A percentile compares a stretch with the other conserved stretches of the same genome.
Evolutionary conservation across 192 early-diverging fungal genomes (phyloP).

Genomic region (Coemansia sp.): DNA sequence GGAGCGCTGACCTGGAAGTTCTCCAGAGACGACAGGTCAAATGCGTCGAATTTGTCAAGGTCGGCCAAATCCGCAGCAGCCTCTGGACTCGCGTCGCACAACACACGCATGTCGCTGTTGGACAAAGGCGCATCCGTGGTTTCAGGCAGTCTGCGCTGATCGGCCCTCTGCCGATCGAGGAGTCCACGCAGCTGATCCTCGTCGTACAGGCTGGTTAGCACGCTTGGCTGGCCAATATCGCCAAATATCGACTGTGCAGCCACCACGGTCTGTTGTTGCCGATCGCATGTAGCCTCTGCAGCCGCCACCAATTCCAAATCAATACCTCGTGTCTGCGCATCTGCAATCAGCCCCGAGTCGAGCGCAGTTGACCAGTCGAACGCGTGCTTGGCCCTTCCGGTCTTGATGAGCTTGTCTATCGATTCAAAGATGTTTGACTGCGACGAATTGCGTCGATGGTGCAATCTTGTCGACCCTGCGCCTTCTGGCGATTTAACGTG

Average conservation of each 20-base stretch:
- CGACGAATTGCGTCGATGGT: constrained; percentile 14
- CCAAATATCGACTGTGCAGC: constrained; percentile 21
- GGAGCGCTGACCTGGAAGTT: constrained; percentile 23
- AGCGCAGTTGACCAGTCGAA: constrained; percentile 38
- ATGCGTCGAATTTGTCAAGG: constrained; percentile 7
- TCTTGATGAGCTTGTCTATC: constrained; percentile 34
- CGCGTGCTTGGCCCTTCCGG: constrained; percentile 30
- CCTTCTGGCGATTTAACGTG: neutral
- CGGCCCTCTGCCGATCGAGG: neutral
- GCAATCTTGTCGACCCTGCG: neutral
- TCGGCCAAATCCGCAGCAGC: neutral
- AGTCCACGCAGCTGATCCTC: constrained; percentile 7
- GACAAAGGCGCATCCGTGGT: neutral
- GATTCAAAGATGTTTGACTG: constrained; percentile 32
- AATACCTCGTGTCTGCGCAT: constrained; percentile 19
- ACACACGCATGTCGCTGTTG: neutral
- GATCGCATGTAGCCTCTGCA: neutral
- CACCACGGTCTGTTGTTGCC: neutral
- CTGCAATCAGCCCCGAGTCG: constrained; percentile 16
- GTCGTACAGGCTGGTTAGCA: constrained; percentile 40
- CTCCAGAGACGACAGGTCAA: constrained; percentile 12
- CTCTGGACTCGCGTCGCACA: neutral
- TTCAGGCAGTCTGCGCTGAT: neutral
- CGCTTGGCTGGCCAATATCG: constrained; percentile 40
- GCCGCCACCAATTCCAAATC: constrained; percentile 22